Evolutionary conservation across 805 yeast genomes (phyloP).

Genomic region (Yamadazyma tumulicola): DNA sequence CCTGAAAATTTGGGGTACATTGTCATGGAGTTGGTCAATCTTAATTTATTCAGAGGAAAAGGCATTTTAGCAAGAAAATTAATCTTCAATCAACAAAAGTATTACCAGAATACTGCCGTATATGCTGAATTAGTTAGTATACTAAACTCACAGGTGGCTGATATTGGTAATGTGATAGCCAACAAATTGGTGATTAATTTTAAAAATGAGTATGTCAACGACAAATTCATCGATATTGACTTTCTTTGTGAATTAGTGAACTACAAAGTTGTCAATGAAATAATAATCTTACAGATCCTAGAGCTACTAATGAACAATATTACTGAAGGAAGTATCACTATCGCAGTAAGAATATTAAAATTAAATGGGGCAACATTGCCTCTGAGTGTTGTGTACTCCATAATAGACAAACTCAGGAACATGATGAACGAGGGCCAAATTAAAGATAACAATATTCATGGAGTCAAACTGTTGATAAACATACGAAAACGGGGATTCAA

Average conservation of each 20-base stretch:
- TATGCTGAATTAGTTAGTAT: constrained; percentile 59
- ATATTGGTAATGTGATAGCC: constrained; percentile 57
- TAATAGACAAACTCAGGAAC: constrained; percentile 58
- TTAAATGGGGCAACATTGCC: constrained; percentile 54
- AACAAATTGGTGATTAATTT: constrained; percentile 57
- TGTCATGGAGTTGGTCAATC: constrained; percentile 47
- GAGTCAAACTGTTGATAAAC: constrained; percentile 50
- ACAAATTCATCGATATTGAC: constrained; percentile 42
- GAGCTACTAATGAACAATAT: constrained; percentile 38
- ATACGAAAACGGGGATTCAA: constrained; percentile 12
- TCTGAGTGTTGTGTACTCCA: constrained; percentile 41
- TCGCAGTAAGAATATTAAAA: constrained; percentile 49
- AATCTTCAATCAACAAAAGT: constrained; percentile 21
- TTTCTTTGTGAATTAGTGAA: constrained; percentile 64
- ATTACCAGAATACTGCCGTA: constrained; percentile 39
- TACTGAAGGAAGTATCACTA: constrained; percentile 53
- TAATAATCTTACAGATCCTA: constrained; percentile 31
- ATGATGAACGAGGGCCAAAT: constrained; percentile 54
- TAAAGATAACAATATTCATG: constrained; percentile 38
- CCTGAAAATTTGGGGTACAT: constrained; percentile 45
- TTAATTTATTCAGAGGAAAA: constrained; percentile 58
- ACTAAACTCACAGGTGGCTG: constrained; percentile 65
- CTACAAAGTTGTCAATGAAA: constrained; percentile 47
- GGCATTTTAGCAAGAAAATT: constrained; percentile 59
- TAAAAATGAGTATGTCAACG: constrained; percentile 47